Evolutionary conservation across 1,139 yeast species (phyloP).

Genomic region (Suhomyces panamericanus): DNA sequence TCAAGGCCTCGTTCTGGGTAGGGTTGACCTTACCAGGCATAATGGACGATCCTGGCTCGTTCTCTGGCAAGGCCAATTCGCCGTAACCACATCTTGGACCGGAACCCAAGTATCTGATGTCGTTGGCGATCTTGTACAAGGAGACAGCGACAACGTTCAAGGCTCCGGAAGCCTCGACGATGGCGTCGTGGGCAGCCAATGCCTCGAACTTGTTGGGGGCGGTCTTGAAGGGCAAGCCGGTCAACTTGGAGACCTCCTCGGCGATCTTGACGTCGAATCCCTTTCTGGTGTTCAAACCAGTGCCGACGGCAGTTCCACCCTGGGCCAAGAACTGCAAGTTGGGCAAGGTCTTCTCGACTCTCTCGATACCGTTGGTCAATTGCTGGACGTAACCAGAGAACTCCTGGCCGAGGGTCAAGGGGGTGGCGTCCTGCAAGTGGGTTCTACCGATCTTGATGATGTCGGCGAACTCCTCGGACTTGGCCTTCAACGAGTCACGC

Average conservation of each 20-base stretch:
- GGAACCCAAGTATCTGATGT: slow-evolving; percentile 24
- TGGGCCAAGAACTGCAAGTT: slow-evolving; percentile 23
- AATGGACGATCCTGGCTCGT: slow-evolving; percentile 24
- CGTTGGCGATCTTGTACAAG: slow-evolving; percentile 24
- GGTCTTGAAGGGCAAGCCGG: slow-evolving; percentile 22
- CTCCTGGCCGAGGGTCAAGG: slow-evolving; percentile 24
- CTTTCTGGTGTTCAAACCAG: slow-evolving; percentile 22
- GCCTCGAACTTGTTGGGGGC: slow-evolving; percentile 27
- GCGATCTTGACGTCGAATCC: slow-evolving; percentile 23
- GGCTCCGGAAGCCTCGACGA: slow-evolving; percentile 25
- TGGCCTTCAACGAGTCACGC: slow-evolving; percentile 19
- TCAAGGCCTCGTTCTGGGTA: slow-evolving; percentile 24
- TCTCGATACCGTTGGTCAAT: slow-evolving; percentile 21
- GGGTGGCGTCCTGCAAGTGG: slow-evolving; percentile 25
- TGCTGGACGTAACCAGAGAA: slow-evolving; percentile 25
- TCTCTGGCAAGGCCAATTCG: slow-evolving; percentile 23
- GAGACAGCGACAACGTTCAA: slow-evolving; percentile 23
- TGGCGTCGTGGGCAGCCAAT: slow-evolving; percentile 25
- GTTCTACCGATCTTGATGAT: slow-evolving; percentile 26
- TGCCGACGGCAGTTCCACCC: slow-evolving; percentile 26
- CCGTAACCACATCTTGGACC: slow-evolving; percentile 27
- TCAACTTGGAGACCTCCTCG: slow-evolving; percentile 17
- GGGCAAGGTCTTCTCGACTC: slow-evolving; percentile 21
- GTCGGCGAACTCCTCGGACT: slow-evolving; percentile 20
- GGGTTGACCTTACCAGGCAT: slow-evolving; percentile 28